Base-by-base conservation (phyloP, 495 filamentous ascomycete species). In the Neurospora cerealis region DNA sequence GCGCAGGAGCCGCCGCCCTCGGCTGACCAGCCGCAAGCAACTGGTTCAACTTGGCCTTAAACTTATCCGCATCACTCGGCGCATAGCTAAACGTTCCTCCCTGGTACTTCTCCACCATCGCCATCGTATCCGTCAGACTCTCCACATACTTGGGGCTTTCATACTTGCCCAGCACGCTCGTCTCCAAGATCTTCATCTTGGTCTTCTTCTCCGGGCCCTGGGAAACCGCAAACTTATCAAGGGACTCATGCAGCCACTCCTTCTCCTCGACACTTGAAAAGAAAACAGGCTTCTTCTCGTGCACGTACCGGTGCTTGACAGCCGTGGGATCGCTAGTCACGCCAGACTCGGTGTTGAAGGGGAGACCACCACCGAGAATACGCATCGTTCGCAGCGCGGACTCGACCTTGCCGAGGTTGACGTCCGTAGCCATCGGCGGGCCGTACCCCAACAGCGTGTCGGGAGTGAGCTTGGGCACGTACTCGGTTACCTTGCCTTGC, bases 141-240 rank as follows among this genome's bases (percentile, higher is more conserved):
- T 82, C 81, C 13, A 76, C 79, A 46, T 77, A 79, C 73, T 75
- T 70, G 1, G 81, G 75, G 0, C 39, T 21, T 24, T 79, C 75
- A 75, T 88, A 86, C 54, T 80, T 79, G 41, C 86, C 86, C 28
- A 79, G 77, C 71, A 87, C 70, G 38, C 79, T 78, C 62, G 78
- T 72, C 60, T 86, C 82, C 9, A 85, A 34, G 13, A 87, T 78
- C 6, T 78, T 79, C 41, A 76, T 74, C 78, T 81, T 84, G 39
- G 80, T 80, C 72, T 75, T 77, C 17, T 69, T 73, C 40, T 73
- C 21, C 37, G 81, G 76, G 19, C 39, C 44, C 11, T 74, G 70
- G 6, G 5, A 3, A 3, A 79, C 32, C 24, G 74, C 73, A 37
- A 79, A 36, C 10, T 72, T 74, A 34, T 54, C 62, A 10, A 46